These are phyloP conservation scores for Solanum sejunctum DNA, from an alignment of 257 asterid species.

Conservation along the genomic window DNA sequence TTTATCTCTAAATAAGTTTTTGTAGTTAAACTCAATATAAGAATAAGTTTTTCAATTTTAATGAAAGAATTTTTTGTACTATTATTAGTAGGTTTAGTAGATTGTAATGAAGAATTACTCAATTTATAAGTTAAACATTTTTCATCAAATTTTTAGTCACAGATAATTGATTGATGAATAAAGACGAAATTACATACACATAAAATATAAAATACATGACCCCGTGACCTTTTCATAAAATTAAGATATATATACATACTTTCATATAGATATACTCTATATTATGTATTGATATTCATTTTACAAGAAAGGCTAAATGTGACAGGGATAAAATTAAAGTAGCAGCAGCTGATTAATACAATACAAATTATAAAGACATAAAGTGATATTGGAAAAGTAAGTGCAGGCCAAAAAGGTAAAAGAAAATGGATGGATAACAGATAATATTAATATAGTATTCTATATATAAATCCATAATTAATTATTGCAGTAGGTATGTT, in stretches of 20 bases:
- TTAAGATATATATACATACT: no score
- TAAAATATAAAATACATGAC: no score
- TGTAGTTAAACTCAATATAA: neutral
- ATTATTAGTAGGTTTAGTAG: no score
- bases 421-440: neutral
- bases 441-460: neutral
- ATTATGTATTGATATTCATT: no score
- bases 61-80: no score
- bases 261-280: no score
- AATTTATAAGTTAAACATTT: neutral
- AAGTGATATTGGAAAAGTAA: neutral
- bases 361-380: neutral
- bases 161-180: no score
- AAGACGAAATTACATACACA: no score
- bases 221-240: no score
- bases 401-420: neutral
- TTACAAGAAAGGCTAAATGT: no score
- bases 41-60: no score
- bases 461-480: neutral
- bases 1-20: neutral
- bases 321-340: neutral
- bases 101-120: neutral
- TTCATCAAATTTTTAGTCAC: neutral
- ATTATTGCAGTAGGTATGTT: neutral
- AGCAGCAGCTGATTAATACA: neutral